Evolutionary conservation across 805 yeast genomes (phyloP), one percentile per base, ranked within the genome.

Genomic region (Priceomyces haplophilus): DNA sequence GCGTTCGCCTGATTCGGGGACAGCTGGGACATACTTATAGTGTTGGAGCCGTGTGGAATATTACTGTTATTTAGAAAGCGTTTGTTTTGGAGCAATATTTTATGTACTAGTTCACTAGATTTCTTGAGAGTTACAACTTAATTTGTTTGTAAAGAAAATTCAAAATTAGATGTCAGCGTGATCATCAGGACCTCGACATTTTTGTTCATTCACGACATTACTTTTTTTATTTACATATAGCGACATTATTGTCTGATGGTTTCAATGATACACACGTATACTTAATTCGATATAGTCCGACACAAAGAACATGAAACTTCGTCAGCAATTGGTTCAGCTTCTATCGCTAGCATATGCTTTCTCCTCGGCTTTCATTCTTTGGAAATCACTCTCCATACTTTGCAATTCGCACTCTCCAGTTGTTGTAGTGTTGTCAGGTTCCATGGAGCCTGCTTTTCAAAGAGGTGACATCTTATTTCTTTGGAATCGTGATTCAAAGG

Each of bases 391-490:
- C 12, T 80, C 88, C 1, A 69, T 91, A 3, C 70, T 82, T 1
- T 75, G 97, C 8, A 81, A 88, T 64, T 82, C 97, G 0, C 83
- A 87, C 47, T 87, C 97, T 1, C 99, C 99, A 16, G 80, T 93
- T 18, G 99, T 93, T 16, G 99, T 93, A 21, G 99, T 93, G 7
- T 77, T 93, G 38, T 89, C 98, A 1, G 99, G 99, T 4, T 91
- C 98, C 2, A 93, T 93, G 99, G 99, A 93, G 62, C 99, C 99
- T 2, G 99, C 99, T 1, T 93, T 93, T 75, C 97, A 93, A 66
- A 79, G 99, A 66, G 99, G 99, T 39, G 99, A 93, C 61, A 83
- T 93, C 13, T 68, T 93, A 47, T 83, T 93, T 55, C 70, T 93
- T 43, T 90, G 96, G 96, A 93, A 93, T 64, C 75, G 97, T 51